Base-by-base conservation (phyloP, 306 rosid genomes). In the Casuarina cunninghamiana region DNA sequence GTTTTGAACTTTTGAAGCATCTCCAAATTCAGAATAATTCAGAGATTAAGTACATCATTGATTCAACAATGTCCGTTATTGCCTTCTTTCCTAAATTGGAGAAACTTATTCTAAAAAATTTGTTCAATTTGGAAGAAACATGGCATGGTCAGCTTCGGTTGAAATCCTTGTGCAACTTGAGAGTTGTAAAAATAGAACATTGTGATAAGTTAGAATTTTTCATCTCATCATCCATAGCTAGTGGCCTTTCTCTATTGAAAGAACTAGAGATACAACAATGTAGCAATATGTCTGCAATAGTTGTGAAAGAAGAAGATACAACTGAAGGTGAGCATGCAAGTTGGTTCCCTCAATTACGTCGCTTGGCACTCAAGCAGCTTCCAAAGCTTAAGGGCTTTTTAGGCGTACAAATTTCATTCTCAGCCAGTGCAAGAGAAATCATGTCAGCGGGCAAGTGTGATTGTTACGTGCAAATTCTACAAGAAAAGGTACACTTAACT, bases 221-320 rank as follows among this genome's bases (percentile, higher is more conserved):
- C 4, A 41, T 84, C 61, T 62, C 71, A 1, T 3, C 41, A 15
- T 74, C 79, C 0, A 16, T 80, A 12, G 43, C 77, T 1, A 51
- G 26, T 45, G 50, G 35, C 6, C 71, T 75, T 46, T 1, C 68
- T 19, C 50, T 49, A 10, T 77, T 84, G 21, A 1, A 41, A 5
- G 72, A 58, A 21, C 3, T 84, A 8, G 38, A 68, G 39, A 79
- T 84, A 42, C 41, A 3, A 12, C 0, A 51, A 3, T 80, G 80
- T 55, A 5, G 7, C 16, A 53, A 9, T 5, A 35, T 83, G 74
- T 46, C 72, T 15, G 66, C 21, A 5, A 77, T 79, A 16, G 11
- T 83, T 13, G 9, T 32, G 1, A 13, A 0, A 8, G 58, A 60
- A 5, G 39, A 19, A 0, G 43, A 5, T 2, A 4, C 6, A 17